Percentiles rank a stretch among this genome's conserved stretches.
Conservation (phyloP, 257 asterid genomes). For the Primulina eburnea region DNA sequence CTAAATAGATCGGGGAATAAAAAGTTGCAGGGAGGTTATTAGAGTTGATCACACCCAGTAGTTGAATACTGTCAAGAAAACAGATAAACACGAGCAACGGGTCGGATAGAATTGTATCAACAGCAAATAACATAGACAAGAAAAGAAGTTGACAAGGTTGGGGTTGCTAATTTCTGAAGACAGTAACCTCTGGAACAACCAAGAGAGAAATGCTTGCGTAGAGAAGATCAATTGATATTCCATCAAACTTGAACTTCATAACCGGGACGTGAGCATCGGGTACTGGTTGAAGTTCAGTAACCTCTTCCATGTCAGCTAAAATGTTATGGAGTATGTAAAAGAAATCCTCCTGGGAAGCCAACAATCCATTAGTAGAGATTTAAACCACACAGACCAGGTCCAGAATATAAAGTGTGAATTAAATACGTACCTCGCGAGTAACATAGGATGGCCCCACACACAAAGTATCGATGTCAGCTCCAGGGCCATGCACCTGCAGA, state of each 20-base stretch:
- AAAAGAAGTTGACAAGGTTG: neutral
- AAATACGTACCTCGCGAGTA: slow-evolving; percentile 47
- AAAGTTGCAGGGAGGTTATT: neutral
- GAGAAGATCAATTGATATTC: slow-evolving; percentile 92
- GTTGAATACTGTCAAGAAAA: neutral
- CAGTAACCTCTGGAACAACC: slow-evolving; percentile 89
- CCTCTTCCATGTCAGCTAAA: slow-evolving; percentile 70
- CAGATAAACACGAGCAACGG: neutral
- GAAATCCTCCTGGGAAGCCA: slow-evolving; percentile 67
- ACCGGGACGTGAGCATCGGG: slow-evolving; percentile 99
- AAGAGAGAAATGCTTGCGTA: slow-evolving; percentile 84
- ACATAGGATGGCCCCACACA: slow-evolving; percentile 70
- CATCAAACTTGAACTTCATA: slow-evolving; percentile 93
- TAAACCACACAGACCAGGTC: neutral
- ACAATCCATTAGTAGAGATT: slow-evolving; percentile 15
- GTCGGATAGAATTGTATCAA: neutral
- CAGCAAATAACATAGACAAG: neutral
- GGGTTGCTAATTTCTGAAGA: neutral
- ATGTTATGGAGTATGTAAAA: slow-evolving; percentile 69
- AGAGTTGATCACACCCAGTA: neutral
- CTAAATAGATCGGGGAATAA: no score
- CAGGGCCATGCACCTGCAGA: slow-evolving; percentile 71
- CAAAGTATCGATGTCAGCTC: slow-evolving; percentile 64
- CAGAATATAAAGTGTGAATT: slow-evolving; percentile 10
- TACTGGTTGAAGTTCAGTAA: slow-evolving; percentile 86